Evolutionary conservation across 129 eudicot genomes (phyloP), one percentile per base, ranked within the genome.

Genomic region (Artemisia tridentata): DNA sequence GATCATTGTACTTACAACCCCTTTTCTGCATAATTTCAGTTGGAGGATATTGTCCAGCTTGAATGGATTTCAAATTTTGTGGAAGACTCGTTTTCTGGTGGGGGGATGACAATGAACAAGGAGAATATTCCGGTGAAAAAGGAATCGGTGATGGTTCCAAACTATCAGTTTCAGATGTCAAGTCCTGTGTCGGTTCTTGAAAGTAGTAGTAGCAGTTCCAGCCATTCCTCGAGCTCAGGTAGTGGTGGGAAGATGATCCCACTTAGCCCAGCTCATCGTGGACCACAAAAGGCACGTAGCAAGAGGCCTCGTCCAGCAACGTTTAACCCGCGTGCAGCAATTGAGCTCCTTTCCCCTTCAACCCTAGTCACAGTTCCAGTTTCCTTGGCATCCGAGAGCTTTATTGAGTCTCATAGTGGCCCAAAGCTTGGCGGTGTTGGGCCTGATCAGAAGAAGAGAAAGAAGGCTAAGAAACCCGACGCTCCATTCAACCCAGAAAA

Each of bases 141-240:
- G 67, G 84, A 73, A 49, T 62, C 80, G 1, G 6, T 48, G 23
- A 56, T n/a, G 59, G 75, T 38, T n/a, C n/a, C 84, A 0, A 69
- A 78, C 59, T 73, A 72, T 74, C 86, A 87, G 67, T 92, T 92
- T 77, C 90, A 80, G 47, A 83, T 77, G 71, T 87, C 92, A 7
- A 89, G 97, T 60, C 98, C 98, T 0, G 86, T 93, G 11, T 93
- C 96, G 2, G 98, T 93, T 48, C 86, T 93, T 2, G 98, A 93
- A 70, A 89, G 96, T 79, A 89, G 92, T 78, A 87, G 95, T 82
- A 87, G 81, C 69, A 80, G 82, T 73, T 80, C 86, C 52, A 80
- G 90, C 79, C 79, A 88, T 56, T 80, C 84, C 68, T 84, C 96
- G 0, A 62, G 83, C 95, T 83, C 90, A 0, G 71, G 81, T 49